Percentiles rank a stretch among this genome's conserved stretches.
phyloP scores from a whole-genome alignment of 2,329 filamentous ascomycete species.

The Fusarium sp. region DNA sequence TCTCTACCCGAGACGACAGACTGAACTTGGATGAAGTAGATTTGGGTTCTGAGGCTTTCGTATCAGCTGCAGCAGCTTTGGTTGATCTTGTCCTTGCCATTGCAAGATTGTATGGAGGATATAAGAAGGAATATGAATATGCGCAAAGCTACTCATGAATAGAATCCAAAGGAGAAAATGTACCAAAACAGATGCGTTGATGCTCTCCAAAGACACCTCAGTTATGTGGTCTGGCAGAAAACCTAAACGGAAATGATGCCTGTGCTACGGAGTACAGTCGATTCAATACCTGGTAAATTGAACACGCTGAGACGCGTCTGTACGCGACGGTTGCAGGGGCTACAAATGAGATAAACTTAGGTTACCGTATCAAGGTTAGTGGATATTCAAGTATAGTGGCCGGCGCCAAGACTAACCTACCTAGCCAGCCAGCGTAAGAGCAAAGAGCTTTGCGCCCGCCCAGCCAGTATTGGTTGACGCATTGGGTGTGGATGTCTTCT shows the following conservation, averaged over 20 bases:
- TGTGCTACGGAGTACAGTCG: not conserved
- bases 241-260: not conserved
- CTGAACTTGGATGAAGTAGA: conserved; percentile 51
- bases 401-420: conserved; percentile 6
- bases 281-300: conserved; percentile 4
- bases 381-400: not conserved
- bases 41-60: conserved; percentile 42
- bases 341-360: not conserved
- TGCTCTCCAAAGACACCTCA: not conserved
- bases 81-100: conserved; percentile 63
- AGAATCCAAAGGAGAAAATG: not conserved
- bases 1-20: conserved; percentile 52
- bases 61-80: conserved; percentile 45
- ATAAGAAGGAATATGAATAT: not conserved
- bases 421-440: not conserved
- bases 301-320: conserved; percentile 28
- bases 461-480: not conserved
- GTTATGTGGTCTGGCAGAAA: not conserved
- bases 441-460: conserved; percentile 1
- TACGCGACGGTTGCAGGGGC: conserved; percentile 29
- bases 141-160: not conserved
- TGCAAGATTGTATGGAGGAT: not conserved
- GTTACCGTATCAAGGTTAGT: conserved; percentile 13
- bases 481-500: conserved; percentile 10
- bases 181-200: not conserved